Evolutionary conservation across 495 filamentous ascomycete species (phyloP), one percentile per base, ranked within the genome.

Genomic region (Entonaema liquescens): DNA sequence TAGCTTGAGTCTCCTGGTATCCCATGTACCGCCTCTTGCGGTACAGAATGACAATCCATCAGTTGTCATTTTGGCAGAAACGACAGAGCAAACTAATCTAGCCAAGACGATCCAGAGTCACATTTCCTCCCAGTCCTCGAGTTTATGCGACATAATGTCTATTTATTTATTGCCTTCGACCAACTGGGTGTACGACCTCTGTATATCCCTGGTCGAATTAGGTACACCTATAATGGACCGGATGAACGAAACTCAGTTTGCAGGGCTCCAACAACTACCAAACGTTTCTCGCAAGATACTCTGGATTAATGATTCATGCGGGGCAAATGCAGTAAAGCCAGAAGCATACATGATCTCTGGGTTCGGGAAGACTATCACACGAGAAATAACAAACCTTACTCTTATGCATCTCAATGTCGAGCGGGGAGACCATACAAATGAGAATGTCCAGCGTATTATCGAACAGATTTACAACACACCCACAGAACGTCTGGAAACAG

Each of bases 281-380:
- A 31, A 21, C 0, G n/a, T 28, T 13, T 36, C 12, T 9, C 35
- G 19, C 5, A 13, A 64, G 17, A 17, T 64, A 23, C 23, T 64
- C 0, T 64, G 61, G 49, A 33, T 55, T 15, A 64, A 38, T 15
- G n/a, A 29, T 25, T 23, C 17, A 21, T 53, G 49, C 49, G 61
- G 61, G 1, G 9, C 11, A 7, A 12, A 17, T 2, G 12, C 44
- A 13, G 29, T 40, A 0, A 64, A 25, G 2, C 61, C 61, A 38
- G 61, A 64, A 44, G 21, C 47, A 1, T 23, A 31, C n/a, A 53
- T 64, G 61, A 42, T 64, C 11, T 38, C 49, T 21, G 61, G 61
- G 35, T 54, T 64, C 35, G 13, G 12, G 28, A 64, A 38, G 35
- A 36, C 61, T 0, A 23, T 64, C 17, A 64, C 54, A 1, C 47